phyloP scores from a whole-genome alignment of 208 protist species.

The Leishmania braziliensis region DNA sequence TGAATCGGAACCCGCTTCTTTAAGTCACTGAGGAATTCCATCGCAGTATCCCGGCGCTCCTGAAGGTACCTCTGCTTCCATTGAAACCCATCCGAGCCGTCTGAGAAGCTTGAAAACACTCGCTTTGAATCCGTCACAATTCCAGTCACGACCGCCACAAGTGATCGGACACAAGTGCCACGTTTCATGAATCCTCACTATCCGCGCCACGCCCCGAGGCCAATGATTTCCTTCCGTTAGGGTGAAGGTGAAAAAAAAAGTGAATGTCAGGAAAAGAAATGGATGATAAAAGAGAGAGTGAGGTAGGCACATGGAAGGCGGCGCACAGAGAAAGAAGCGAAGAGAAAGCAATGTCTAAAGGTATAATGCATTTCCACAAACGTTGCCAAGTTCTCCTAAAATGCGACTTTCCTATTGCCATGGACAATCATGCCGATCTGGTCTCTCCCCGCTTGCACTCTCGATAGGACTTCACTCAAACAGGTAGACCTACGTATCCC shows the following conservation, averaged over 20 bases:
- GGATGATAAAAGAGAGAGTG: background rate
- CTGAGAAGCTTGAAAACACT: conserved; percentile 18
- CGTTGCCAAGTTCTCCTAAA: background rate
- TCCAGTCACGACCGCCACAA: background rate
- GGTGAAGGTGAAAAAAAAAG: conserved; percentile 12
- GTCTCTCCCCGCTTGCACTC: background rate
- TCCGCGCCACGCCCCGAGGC: background rate
- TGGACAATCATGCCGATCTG: background rate
- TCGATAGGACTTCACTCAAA: background rate
- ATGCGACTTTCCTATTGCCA: background rate
- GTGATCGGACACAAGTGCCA: background rate
- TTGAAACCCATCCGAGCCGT: conserved; percentile 57
- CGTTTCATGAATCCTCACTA: background rate
- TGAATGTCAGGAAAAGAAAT: background rate
- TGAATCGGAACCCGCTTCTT: conserved; percentile 80
- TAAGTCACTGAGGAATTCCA: conserved; percentile 72
- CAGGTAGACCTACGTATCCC: background rate
- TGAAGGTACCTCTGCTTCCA: conserved; percentile 75
- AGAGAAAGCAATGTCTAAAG: background rate
- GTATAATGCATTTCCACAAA: background rate
- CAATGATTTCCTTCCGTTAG: background rate
- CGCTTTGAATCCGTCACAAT: background rate
- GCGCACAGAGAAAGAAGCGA: background rate
- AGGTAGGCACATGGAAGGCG: background rate
- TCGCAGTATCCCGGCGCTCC: conserved; percentile 62